Conservation (phyloP, 495 filamentous ascomycete species). For the Cercophora sp. region DNA sequence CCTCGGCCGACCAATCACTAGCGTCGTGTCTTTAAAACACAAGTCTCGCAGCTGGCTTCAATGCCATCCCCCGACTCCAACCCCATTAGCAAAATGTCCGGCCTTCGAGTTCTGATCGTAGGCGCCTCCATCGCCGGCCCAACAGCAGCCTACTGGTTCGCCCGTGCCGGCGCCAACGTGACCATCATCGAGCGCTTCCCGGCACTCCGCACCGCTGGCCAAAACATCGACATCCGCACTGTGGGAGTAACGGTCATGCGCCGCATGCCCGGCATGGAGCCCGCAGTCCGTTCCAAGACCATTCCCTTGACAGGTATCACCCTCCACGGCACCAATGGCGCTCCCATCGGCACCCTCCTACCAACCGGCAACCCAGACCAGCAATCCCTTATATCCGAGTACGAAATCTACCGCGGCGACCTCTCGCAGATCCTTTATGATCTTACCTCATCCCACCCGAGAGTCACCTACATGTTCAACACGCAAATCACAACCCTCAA, state of each 20-base stretch:
- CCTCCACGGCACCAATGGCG: conserved; percentile 22
- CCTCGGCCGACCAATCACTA: neutral
- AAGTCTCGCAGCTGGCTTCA: too few relatives aligned
- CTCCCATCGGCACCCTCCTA: conserved; percentile 14
- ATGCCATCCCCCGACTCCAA: too few relatives aligned
- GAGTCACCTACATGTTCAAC: conserved; percentile 20
- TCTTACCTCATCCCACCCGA: conserved; percentile 23
- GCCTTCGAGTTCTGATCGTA: conserved; percentile 33
- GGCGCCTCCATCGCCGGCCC: conserved; percentile 41
- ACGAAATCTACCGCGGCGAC: conserved; percentile 23
- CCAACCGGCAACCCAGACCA: conserved; percentile 24
- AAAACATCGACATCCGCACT: conserved; percentile 36
- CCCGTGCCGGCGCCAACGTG: conserved; percentile 16
- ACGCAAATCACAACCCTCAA: conserved; percentile 22
- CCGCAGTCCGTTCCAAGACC: conserved; percentile 17
- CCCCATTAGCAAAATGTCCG: conserved; percentile 29
- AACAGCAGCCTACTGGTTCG: conserved; percentile 18
- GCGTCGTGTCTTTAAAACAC: too few relatives aligned
- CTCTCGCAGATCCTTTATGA: conserved; percentile 22
- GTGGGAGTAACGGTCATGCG: conserved; percentile 31
- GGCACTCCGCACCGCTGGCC: conserved; percentile 28
- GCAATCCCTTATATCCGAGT: conserved; percentile 17
- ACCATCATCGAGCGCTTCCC: conserved; percentile 29
- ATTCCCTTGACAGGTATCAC: conserved; percentile 24
- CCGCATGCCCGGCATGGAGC: conserved; percentile 27